A percentile compares a stretch with the other conserved stretches of the same genome.
phyloP scores from a whole-genome alignment of 75 land plant species.

The Ceratopteris richardii region DNA sequence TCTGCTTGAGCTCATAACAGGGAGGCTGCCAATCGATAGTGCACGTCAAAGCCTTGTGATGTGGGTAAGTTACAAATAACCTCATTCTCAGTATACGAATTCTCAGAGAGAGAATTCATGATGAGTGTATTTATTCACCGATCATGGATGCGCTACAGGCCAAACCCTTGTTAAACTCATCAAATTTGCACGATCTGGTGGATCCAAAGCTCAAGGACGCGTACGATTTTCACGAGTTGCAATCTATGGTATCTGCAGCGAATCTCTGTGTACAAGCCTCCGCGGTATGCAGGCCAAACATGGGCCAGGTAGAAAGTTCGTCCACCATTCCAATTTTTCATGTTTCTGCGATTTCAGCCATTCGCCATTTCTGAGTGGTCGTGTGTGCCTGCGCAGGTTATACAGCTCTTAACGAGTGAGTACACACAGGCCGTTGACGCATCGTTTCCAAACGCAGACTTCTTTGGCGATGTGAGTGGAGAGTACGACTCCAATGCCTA shows the following conservation, averaged over 20 bases:
- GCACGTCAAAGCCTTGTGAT: constrained; percentile 58
- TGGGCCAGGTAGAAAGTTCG: constrained; percentile 33
- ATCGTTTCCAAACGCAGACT: no score
- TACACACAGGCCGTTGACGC: no score
- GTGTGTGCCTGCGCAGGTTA: no score
- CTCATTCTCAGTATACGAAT: no score
- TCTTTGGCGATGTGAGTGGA: constrained; percentile 1
- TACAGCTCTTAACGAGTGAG: no score
- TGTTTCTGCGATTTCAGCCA: no score
- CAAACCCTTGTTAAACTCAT: constrained; percentile 33
- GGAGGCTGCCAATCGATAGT: constrained; percentile 64
- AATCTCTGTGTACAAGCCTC: constrained; percentile 29
- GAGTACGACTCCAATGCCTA: constrained; percentile 29
- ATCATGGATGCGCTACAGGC: constrained; percentile 11
- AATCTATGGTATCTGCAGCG: constrained; percentile 24
- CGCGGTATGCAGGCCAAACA: constrained; percentile 29
- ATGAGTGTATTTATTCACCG: no score
- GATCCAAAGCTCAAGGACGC: constrained; percentile 25
- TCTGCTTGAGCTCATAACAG: constrained; percentile 77
- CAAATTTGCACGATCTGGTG: constrained; percentile 22
- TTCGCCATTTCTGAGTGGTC: no score
- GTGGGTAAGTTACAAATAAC: constrained; percentile 37
- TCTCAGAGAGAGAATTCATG: no score
- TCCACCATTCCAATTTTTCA: no score
- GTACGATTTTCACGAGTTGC: constrained; percentile 28